Percentiles rank a stretch among this genome's conserved stretches.
Conservation (phyloP, 2,329 filamentous ascomycete species). For the Sporothrix luriei region DNA sequence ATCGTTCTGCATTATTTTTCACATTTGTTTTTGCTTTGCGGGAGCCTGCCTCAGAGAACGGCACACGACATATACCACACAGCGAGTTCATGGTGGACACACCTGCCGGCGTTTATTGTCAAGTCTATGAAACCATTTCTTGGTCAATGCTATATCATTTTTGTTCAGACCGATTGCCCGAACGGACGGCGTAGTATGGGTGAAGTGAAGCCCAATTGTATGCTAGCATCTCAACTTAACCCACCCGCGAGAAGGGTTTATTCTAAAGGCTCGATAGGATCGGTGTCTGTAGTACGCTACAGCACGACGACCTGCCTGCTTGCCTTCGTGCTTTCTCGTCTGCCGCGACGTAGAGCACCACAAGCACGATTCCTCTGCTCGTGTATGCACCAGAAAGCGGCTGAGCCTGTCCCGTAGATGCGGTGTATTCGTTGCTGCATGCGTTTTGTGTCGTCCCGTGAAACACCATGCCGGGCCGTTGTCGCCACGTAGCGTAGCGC, state of each 20-base stretch:
- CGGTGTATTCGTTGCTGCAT: too few species aligned
- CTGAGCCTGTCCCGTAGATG: too few species aligned
- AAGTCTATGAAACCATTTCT: not conserved
- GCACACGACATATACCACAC: slow-evolving; percentile 9
- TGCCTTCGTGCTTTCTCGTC: not conserved
- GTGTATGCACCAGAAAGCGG: not conserved
- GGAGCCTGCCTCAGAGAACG: not conserved
- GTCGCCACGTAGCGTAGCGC: too few species aligned
- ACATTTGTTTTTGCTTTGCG: not conserved
- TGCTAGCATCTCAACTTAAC: too few species aligned
- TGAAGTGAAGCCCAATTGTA: too few species aligned
- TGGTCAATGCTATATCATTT: not conserved
- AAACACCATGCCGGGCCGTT: too few species aligned
- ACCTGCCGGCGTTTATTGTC: not conserved
- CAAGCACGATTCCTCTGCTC: too few species aligned
- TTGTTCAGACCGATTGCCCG: too few species aligned
- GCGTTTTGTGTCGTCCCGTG: too few species aligned
- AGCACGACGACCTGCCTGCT: not conserved
- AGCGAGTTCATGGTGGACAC: not conserved
- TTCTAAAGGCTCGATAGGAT: not conserved
- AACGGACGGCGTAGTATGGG: too few species aligned
- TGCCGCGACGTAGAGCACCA: not conserved
- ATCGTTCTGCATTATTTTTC: not conserved
- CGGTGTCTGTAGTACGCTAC: not conserved
- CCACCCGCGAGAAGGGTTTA: too few species aligned